These are phyloP conservation scores for Dendrobium officinale DNA, from an alignment of 106 monocot species.

Conservation along the genomic window DNA sequence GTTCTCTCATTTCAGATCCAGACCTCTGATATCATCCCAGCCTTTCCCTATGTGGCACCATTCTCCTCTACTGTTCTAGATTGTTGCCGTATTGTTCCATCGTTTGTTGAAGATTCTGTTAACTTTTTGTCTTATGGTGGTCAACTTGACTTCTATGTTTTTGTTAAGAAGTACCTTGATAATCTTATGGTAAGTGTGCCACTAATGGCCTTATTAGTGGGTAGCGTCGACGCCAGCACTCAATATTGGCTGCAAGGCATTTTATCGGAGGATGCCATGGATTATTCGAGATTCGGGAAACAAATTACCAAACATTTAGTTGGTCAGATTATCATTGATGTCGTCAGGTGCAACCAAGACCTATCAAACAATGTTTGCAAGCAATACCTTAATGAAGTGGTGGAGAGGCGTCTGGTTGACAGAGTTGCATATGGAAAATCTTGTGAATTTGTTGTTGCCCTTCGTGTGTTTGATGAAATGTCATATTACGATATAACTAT, in stretches of 20 bases:
- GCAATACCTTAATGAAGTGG: constrained; percentile 31
- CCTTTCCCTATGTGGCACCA: constrained; percentile 95
- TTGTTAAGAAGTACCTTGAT: constrained; percentile 85
- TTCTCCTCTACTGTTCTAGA: constrained; percentile 86
- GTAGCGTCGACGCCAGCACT: too few species aligned
- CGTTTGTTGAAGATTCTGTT: constrained; percentile 90
- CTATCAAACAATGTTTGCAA: constrained; percentile 20
- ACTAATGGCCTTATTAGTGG: too few species aligned
- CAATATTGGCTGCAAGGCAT: too few species aligned
- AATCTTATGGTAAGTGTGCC: not conserved
- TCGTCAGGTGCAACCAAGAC: not conserved
- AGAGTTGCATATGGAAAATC: constrained; percentile 26
- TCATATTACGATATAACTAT: constrained; percentile 22
- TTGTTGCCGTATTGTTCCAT: constrained; percentile 82
- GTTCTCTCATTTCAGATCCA: constrained; percentile 90
- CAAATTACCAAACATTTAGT: too few species aligned
- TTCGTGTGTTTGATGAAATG: constrained; percentile 24
- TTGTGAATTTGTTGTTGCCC: constrained; percentile 23
- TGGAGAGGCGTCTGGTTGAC: constrained; percentile 38
- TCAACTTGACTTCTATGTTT: constrained; percentile 65
- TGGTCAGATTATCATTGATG: too few species aligned
- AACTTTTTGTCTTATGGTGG: constrained; percentile 96
- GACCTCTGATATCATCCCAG: constrained; percentile 79
- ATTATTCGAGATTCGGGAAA: too few species aligned
- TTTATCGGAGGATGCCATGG: too few species aligned